Base-by-base conservation (phyloP, 2,329 filamentous ascomycete genomes). In the Nemania bipapillata region DNA sequence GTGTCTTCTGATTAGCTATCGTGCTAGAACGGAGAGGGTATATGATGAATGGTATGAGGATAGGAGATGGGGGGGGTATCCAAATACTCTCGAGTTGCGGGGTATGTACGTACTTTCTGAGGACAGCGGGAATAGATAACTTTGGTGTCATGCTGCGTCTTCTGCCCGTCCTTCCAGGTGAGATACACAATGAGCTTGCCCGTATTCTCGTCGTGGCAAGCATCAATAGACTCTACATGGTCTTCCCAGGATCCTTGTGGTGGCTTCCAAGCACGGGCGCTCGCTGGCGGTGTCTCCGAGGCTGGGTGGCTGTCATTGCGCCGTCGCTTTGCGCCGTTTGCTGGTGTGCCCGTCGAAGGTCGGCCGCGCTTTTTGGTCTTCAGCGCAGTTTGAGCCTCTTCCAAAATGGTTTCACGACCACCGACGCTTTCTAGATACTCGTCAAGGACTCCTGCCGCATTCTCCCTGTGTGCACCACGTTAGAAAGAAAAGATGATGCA, bases 221-320 rank as follows among this genome's bases (percentile, higher is more conserved):
- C 91, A 72, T 94, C 91, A 35, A 96, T 89, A 1, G 83, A 83
- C 22, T 86, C 84, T 26, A 95, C 87, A 2, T 92, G 85, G 11
- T 93, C 87, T 72, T 96, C 92, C 92, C 92, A 96, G 35, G 86
- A 90, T 7, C 92, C 92, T 1, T 86, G 83, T 0, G 92, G 92
- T 1, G 91, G 90, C 65, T 86, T 86, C 87, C 91, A 93, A 4
- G 77, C 74, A 63, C 81, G 82, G 2, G 77, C 32, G 52, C 65
- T 70, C 1, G 80, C 80, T 0, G 87, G 85, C 0, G 87, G 83
- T 8, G 84, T 84, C 15, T 81, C 76, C 1, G 84, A 82, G 2
- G 75, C 77, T 0, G 86, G 86, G 71, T 90, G 84, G 57, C 83
- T 79, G 56, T 82, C 83, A 77, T 84, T 83, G 70, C 81, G 83